Conservation (phyloP, 176 grass and related monocot genomes). For the Poa pratensis region DNA sequence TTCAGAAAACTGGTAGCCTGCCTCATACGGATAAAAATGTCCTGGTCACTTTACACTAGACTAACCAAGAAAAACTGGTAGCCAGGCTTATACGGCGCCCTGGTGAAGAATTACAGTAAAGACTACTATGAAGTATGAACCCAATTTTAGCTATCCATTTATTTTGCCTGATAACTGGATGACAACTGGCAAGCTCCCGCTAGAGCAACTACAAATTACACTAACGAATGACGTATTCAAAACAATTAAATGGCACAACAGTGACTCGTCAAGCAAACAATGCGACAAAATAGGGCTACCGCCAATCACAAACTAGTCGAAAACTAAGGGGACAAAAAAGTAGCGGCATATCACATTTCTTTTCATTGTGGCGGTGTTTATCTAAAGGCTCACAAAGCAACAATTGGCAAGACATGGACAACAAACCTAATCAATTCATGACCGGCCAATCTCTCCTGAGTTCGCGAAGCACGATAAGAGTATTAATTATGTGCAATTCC, state of each 20-base stretch:
- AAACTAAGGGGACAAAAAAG: neutral
- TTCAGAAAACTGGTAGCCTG: neutral
- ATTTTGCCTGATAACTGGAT: neutral
- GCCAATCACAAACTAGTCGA: slow-evolving; percentile 10
- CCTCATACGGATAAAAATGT: neutral
- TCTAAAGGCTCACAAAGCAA: slow-evolving; percentile 17
- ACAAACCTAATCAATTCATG: slow-evolving; percentile 39
- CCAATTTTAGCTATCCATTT: neutral
- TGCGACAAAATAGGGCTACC: neutral
- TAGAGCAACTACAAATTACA: neutral
- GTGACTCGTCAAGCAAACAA: neutral
- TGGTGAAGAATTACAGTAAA: neutral
- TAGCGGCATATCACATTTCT: neutral
- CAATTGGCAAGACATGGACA: slow-evolving; percentile 35
- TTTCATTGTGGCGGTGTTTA: neutral
- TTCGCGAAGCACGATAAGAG: slow-evolving; percentile 1
- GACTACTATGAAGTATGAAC: neutral
- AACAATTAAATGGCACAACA: slow-evolving; percentile 18
- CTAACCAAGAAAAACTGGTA: neutral
- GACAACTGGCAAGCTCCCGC: slow-evolving; percentile 12
- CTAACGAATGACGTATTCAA: neutral
- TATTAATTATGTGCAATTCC: neutral
- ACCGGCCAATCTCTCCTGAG: slow-evolving; percentile 11
- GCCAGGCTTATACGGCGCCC: neutral
- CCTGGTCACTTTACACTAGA: neutral